phyloP scores from a whole-genome alignment of 192 early-diverging fungal species.

The Diversispora epigaea region DNA sequence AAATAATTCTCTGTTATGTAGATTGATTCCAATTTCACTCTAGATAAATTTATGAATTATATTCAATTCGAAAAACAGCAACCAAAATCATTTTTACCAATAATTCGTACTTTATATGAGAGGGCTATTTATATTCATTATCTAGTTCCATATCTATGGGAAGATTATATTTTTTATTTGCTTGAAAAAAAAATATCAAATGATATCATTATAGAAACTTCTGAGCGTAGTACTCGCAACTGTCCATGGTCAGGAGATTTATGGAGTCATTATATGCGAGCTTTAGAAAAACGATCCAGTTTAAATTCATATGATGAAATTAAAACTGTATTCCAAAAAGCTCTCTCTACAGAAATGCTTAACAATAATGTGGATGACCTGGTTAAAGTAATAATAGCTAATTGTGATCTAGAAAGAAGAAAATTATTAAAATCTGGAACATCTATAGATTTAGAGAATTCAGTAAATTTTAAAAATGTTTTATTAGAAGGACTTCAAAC shows the following conservation, averaged over 20 bases:
- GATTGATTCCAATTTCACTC: conserved; percentile 30
- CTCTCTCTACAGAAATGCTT: conserved; percentile 30
- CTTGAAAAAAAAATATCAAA: conserved; percentile 37
- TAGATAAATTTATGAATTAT: conserved; percentile 57
- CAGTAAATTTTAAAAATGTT: conserved; percentile 25
- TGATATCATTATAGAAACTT: conserved; percentile 33
- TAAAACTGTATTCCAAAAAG: conserved; percentile 28
- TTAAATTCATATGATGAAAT: conserved; percentile 2
- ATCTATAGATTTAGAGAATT: conserved; percentile 29
- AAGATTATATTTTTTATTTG: conserved; percentile 62
- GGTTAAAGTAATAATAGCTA: conserved; percentile 37
- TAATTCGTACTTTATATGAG: conserved; percentile 61
- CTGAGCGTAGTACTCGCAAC: conserved; percentile 62
- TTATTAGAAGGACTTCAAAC: conserved; percentile 36
- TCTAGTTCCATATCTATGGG: conserved; percentile 62
- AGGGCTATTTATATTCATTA: conserved; percentile 63
- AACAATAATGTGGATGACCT: conserved; percentile 40
- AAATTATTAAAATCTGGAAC: conserved; percentile 32
- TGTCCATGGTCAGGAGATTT: conserved; percentile 71
- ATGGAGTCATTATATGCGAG: conserved; percentile 43
- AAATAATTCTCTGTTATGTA: conserved; percentile 6
- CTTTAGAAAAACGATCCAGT: background rate
- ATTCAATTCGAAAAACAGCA: conserved; percentile 41
- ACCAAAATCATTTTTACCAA: conserved; percentile 31
- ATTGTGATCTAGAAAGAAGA: conserved; percentile 43